phyloP scores from a whole-genome alignment of 2,329 filamentous ascomycete species.

The Alternaria sp. region DNA sequence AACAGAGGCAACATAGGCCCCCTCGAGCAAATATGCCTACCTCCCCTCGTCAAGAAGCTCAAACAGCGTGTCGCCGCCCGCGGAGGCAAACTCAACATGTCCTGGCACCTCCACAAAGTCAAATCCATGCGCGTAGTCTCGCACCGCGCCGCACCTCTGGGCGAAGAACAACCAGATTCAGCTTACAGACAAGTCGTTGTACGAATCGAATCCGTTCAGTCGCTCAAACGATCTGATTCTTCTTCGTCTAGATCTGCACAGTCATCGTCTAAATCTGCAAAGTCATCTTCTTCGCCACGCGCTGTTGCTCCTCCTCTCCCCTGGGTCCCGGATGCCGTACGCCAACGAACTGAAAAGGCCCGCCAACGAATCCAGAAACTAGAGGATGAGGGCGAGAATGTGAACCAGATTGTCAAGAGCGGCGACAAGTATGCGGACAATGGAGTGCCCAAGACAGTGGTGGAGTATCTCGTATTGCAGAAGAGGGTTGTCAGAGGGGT shows the following conservation, averaged over 20 bases:
- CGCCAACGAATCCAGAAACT: constrained; percentile 5
- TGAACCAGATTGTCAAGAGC: neutral
- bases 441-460: constrained; percentile 45
- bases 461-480: constrained; percentile 72
- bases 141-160: constrained; percentile 61
- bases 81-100: constrained; percentile 56
- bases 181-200: constrained; percentile 38
- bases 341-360: constrained; percentile 10
- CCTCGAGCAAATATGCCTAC: constrained; percentile 60
- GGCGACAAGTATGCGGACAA: constrained; percentile 4
- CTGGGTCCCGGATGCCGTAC: constrained; percentile 19
- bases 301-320: neutral
- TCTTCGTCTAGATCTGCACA: neutral
- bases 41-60: constrained; percentile 62
- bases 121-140: constrained; percentile 61
- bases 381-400: neutral
- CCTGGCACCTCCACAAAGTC: constrained; percentile 40
- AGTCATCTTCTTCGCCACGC: neutral
- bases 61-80: constrained; percentile 63
- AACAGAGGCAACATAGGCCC: constrained; percentile 29
- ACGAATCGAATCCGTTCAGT: constrained; percentile 35
- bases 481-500: constrained; percentile 57
- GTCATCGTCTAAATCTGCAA: neutral
- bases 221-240: constrained; percentile 11
- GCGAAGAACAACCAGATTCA: constrained; percentile 36